phyloP scores from a whole-genome alignment of 1,139 yeast genomes.

The Diutina ranongensis region DNA sequence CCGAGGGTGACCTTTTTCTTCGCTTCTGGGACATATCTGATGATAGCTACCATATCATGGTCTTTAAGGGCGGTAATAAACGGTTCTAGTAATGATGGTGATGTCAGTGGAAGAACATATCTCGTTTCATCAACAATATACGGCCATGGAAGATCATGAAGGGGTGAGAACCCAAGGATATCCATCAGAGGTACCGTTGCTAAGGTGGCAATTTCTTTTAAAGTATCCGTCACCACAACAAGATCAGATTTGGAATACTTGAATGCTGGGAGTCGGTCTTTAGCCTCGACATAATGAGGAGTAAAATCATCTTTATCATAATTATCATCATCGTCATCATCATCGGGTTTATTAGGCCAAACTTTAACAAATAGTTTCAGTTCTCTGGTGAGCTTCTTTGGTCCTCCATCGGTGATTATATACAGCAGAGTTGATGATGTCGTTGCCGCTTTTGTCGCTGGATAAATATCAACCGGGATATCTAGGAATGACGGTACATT shows the following conservation, averaged over 20 bases:
- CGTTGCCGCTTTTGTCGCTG: background rate
- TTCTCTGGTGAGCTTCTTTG: background rate
- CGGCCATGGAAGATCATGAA: background rate
- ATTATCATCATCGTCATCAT: background rate
- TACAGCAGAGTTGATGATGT: background rate
- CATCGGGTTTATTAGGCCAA: background rate
- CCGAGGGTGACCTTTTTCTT: background rate
- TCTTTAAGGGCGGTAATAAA: background rate
- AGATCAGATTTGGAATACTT: constrained; percentile 50
- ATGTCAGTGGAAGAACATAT: background rate
- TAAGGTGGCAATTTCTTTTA: constrained; percentile 9
- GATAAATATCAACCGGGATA: background rate
- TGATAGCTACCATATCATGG: background rate
- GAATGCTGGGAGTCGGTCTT: constrained; percentile 31
- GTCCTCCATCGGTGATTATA: background rate
- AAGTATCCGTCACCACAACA: constrained; percentile 13
- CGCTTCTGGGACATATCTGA: background rate
- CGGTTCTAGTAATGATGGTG: background rate
- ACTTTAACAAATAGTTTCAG: background rate
- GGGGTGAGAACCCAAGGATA: constrained; percentile 1
- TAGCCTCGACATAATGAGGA: background rate
- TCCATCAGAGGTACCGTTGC: background rate
- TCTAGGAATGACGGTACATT: background rate
- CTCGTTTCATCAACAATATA: background rate
- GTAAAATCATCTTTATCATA: background rate